Conservation (phyloP, 2,329 filamentous ascomycete species). For the Fusarium algeriense region DNA sequence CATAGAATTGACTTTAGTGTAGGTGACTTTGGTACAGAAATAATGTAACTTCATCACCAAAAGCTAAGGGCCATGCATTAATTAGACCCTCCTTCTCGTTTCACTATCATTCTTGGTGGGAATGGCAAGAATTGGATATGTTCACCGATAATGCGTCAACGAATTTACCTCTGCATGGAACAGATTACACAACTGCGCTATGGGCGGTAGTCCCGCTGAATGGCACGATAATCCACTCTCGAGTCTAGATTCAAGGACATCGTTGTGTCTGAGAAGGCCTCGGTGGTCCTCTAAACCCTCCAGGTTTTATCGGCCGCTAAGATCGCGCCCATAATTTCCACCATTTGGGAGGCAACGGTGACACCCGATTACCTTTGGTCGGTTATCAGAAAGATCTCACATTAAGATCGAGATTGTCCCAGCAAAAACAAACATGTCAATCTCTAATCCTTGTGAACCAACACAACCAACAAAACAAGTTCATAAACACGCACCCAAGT, state of each 20-base stretch:
- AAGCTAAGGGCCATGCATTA: too few relatives aligned
- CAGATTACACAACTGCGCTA: too few relatives aligned
- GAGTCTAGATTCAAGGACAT: too few relatives aligned
- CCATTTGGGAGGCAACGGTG: not conserved
- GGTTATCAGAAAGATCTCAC: not conserved
- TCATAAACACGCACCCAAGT: not conserved
- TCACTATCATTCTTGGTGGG: too few relatives aligned
- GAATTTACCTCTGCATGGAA: not conserved
- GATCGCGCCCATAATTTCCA: not conserved
- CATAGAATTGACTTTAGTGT: not conserved
- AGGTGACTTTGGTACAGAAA: not conserved
- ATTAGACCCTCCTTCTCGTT: too few relatives aligned
- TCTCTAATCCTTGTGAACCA: not conserved
- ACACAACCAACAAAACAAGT: not conserved
- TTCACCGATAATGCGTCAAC: too few relatives aligned
- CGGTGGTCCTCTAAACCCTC: not conserved
- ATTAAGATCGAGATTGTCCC: not conserved
- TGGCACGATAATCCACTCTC: not conserved
- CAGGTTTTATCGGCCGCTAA: slow-evolving; percentile 1
- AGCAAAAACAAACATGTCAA: not conserved
- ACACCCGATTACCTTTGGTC: slow-evolving; percentile 4
- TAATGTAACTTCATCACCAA: not conserved
- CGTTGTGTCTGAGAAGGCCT: fast-evolving
- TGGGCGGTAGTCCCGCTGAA: not conserved
- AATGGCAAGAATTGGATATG: fast-evolving